Conservation (phyloP, 2,329 filamentous ascomycete genomes). For the Fusarium stilboides region DNA sequence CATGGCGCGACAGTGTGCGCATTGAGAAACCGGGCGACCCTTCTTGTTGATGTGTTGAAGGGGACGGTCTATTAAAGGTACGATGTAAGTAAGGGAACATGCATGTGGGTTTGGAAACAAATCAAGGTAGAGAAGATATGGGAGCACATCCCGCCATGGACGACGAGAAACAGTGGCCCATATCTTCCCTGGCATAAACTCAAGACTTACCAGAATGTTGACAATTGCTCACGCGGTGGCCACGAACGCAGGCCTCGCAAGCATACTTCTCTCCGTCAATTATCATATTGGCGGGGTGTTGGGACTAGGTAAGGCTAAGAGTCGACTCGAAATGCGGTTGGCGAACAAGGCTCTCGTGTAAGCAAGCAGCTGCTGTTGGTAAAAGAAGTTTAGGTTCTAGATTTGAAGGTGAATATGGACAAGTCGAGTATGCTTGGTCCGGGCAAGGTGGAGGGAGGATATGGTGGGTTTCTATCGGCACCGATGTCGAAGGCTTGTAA, state of each 20-base stretch:
- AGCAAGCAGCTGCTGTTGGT: constrained; percentile 23
- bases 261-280: constrained; percentile 98
- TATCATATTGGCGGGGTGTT: constrained; percentile 70
- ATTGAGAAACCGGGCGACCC: constrained; percentile 97
- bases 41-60: constrained; percentile 98
- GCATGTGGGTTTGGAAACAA: not conserved
- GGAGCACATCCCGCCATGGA: not conserved
- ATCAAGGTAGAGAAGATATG: not conserved
- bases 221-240: constrained; percentile 98
- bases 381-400: constrained; percentile 15
- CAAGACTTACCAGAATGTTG: constrained; percentile 85
- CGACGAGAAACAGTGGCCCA: not conserved
- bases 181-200: constrained; percentile 3
- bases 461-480: constrained; percentile 35
- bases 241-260: constrained; percentile 97
- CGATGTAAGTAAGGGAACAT: constrained; percentile 45
- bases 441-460: constrained; percentile 29
- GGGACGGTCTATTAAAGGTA: constrained; percentile 78
- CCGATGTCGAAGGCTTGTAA: constrained; percentile 41
- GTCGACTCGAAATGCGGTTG: constrained; percentile 24
- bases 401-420: constrained; percentile 11
- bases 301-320: constrained; percentile 22
- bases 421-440: constrained; percentile 31
- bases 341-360: constrained; percentile 7
- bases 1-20: constrained; percentile 94